These are phyloP conservation scores for Hypoxylon sp. DNA, from an alignment of 2,329 filamentous ascomycete genomes.

Conservation along the genomic window DNA sequence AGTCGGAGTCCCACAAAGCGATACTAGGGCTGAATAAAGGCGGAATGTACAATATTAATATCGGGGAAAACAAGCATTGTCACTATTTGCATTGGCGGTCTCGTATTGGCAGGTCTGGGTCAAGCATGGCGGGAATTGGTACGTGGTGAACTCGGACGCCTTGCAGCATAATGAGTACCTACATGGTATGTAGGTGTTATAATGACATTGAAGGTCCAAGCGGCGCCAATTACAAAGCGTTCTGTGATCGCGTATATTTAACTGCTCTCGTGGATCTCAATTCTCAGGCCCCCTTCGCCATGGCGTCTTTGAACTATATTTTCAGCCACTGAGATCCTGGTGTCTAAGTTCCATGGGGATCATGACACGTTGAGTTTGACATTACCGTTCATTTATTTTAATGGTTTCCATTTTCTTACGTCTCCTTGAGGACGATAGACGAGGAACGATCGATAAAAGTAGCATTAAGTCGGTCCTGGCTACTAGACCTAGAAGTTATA, in stretches of 20 bases:
- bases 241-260: not conserved
- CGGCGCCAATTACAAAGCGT: not conserved
- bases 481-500: too few relatives aligned
- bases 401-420: too few relatives aligned
- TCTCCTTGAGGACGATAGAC: too few relatives aligned
- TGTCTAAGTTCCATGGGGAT: not conserved
- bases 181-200: conserved; percentile 7
- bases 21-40: conserved; percentile 45
- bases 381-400: too few relatives aligned
- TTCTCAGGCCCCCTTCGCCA: not conserved
- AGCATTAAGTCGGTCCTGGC: too few relatives aligned
- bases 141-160: not conserved
- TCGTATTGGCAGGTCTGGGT: not conserved
- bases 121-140: not conserved
- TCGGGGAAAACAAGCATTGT: not conserved
- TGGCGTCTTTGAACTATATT: not conserved
- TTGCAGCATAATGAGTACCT: conserved; percentile 3
- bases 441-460: too few relatives aligned
- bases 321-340: not conserved
- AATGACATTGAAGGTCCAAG: not conserved
- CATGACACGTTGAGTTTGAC: too few relatives aligned
- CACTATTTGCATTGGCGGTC: not conserved
- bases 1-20: conserved; percentile 62
- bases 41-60: conserved; percentile 18
- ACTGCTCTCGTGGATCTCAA: not conserved